Evolutionary conservation across 1,139 yeast species (phyloP).

Genomic region (Hansenula lynferdii): DNA sequence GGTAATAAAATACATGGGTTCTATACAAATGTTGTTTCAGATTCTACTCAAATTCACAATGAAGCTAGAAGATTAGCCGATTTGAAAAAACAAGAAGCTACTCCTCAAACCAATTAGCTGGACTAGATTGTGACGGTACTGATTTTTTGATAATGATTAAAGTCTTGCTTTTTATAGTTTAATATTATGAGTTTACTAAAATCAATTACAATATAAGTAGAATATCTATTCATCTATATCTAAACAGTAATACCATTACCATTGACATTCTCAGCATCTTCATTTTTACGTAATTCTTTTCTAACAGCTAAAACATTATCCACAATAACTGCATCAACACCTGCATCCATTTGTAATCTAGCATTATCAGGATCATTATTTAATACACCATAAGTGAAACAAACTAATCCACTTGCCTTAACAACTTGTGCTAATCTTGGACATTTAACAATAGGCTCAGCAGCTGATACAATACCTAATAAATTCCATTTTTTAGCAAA

Average conservation of each 20-base stretch:
- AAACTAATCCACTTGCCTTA: conserved; percentile 85
- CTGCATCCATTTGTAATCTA: conserved; percentile 83
- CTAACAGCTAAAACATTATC: conserved; percentile 93
- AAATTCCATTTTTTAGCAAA: conserved; percentile 91
- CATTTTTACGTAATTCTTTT: conserved; percentile 51
- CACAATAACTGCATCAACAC: conserved; percentile 97
- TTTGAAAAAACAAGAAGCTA: conserved; percentile 35
- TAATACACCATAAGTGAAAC: conserved; percentile 85
- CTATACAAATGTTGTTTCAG: conserved; percentile 48
- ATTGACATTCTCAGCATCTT: too few relatives aligned
- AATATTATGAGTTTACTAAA: too few relatives aligned
- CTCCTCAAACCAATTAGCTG: background rate
- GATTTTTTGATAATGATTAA: too few relatives aligned
- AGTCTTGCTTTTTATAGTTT: too few relatives aligned
- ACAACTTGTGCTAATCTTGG: conserved; percentile 89
- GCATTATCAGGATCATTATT: conserved; percentile 88
- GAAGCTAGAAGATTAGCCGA: conserved; percentile 72
- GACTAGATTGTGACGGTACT: background rate
- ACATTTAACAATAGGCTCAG: conserved; percentile 76
- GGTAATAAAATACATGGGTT: conserved; percentile 50
- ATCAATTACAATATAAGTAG: too few relatives aligned
- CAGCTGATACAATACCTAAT: conserved; percentile 89
- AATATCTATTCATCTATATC: too few relatives aligned
- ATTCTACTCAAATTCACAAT: conserved; percentile 59
- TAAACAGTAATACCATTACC: too few relatives aligned